Base-by-base conservation (phyloP, 2,329 filamentous ascomycete genomes). In the Aspergillus ibericus region DNA sequence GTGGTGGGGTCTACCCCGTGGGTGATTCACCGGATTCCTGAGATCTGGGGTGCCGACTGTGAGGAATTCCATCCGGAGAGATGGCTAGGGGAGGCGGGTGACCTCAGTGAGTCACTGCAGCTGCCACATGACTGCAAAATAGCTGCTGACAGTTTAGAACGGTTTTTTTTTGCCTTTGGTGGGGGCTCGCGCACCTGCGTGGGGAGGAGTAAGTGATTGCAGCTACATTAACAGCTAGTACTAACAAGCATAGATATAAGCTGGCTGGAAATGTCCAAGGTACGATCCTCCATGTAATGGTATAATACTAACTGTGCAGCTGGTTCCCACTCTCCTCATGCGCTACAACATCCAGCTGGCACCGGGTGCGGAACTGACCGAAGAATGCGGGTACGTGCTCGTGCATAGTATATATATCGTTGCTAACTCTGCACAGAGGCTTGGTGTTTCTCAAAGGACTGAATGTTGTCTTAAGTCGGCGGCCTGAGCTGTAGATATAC, bases 141-240 rank as follows among this genome's bases (percentile, higher is more conserved):
- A 7, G 15, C 18, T 35, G 22, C 38, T 44, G 5, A 34, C 12
- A 16, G 15, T 46, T 2, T 20, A 48, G 40, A 55, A n/a, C 36
- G 53, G n/a, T 55, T 42, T 16, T 55, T 48, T 20, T 55, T 55
- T 27, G 16, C 40, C 5, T 55, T 55, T 29, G 53, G 53, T 22
- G 53, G 40, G 10, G 53, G 40, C 3, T 20, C 53, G 3, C 38
- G 53, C 20, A 47, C 42, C 2, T 55, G 53, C 18, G 29, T 55
- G 22, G 53, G 53, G 4, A 48, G 53, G 32, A 55, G 53, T 48
- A 13, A 54, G 52, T 40, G 3, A 2, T 47, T 29, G 13, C 5
- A 1, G 5, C 15, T 18, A 5, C 47, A 7, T n/a, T 47, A 5
- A 42, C 10, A 13, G 20, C 12, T 25, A 35, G 6, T 47, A 13